Evolutionary conservation across 2,329 filamentous ascomycete genomes (phyloP), one percentile per base, ranked within the genome.

Genomic region (Colletotrichum orbiculare): DNA sequence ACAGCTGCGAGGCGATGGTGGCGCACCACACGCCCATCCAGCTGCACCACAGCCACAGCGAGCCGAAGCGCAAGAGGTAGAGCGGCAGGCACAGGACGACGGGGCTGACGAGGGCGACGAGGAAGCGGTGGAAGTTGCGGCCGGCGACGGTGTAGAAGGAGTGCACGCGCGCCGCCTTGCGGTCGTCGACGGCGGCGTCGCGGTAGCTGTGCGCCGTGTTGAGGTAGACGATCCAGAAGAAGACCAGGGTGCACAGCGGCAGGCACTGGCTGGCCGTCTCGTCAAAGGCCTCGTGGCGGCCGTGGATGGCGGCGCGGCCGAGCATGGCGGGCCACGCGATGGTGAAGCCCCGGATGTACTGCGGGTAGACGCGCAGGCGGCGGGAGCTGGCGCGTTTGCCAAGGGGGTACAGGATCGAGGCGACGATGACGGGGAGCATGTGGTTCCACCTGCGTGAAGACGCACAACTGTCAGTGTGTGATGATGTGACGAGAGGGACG

Each of bases 211-310:
- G 71, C 1, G 70, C 70, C 4, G 70, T 72, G 25, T 69, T 71
- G 10, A 72, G 57, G 61, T 70, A 72, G 15, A 71, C 70, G 50
- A 72, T 71, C 71, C 71, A 74, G 60, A 73, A 62, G 67, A 70
- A 72, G 6, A 68, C 66, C 59, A 69, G 71, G 47, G 66, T 72
- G 42, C 69, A 71, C 8, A 72, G 63, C 4, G 70, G 69, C 11
- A 71, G 57, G 43, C 69, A 71, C 11, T 68, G 63, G 15, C 43
- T 45, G 25, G 48, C 42, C 2, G 67, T 70, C 41, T 71, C 65
- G 8, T 62, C 41, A 33, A 69, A 69, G 10, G 70, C 46, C 35
- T 71, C 68, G 17, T 66, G 17, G 2, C 55, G 63, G 8, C 68
- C 68, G 12, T 66, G 56, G 8, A 72, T 70, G 6, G 70, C 66